Evolutionary conservation across 805 yeast species (phyloP), one percentile per base, ranked within the genome.

Genomic region (Saccharomyces paradoxus): DNA sequence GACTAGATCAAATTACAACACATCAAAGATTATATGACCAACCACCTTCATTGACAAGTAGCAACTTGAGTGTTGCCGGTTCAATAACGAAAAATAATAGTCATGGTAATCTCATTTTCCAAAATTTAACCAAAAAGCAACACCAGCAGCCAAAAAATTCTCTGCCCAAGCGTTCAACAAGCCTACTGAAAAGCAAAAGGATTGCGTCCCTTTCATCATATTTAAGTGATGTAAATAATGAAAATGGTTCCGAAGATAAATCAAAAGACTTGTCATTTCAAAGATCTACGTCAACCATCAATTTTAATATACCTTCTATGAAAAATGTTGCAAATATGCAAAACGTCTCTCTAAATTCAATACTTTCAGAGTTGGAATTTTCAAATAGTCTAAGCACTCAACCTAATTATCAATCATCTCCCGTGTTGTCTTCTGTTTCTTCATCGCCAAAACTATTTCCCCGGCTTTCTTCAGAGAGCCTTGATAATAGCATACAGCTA

Each of bases 131-230:
- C 44, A 14, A 49, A 52, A 26, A 55, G 54, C 37, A 48, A 47
- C 8, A n/a, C 31, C 4, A 44, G 29, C 21, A 46, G 22, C 30
- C 31, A 48, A 27, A 55, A 13, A n/a, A 9, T 14, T 51, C 51
- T 28, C 41, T 53, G 5, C 49, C 51, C 28, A 50, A 51, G 52
- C 44, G 54, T 27, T 27, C 49, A 48, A 55, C 24, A 21, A 52
- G 59, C 2, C 14, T 64, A 28, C 53, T 59, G 2, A 65, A 63
- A 53, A 65, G 69, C 53, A 57, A 60, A 46, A 37, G 64, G 30
- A 27, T 64, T 13, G 47, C 54, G n/a, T 65, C 69, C 3, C 54
- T 65, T 4, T 57, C 69, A 1, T 58, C 66, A 5, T 56, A 52
- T 29, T 29, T 60, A 1, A 41, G 4, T 17, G 44, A 46, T 9